These are phyloP conservation scores for Stagonosporopsis cucurbitacearum DNA, from an alignment of 2,329 filamentous ascomycete species.

Conservation along the genomic window DNA sequence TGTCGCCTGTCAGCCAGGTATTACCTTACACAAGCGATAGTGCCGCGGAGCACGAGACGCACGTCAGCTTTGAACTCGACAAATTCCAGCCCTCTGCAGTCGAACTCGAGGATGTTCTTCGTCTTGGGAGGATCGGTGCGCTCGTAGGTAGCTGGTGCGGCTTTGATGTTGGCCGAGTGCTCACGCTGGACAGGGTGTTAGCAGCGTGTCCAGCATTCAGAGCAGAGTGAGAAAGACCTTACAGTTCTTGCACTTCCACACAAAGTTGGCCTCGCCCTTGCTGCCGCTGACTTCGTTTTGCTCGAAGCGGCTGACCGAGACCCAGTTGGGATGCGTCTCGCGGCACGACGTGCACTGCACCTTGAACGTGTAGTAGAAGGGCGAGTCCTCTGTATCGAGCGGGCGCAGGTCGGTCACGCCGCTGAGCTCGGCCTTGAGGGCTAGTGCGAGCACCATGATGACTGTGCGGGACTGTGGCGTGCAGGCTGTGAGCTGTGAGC, in stretches of 20 bases:
- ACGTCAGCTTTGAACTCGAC: conserved; percentile 90
- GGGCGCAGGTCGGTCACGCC: conserved; percentile 88
- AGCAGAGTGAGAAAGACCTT: conserved; percentile 65
- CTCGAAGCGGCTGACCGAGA: conserved; percentile 89
- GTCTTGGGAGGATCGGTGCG: conserved; percentile 74
- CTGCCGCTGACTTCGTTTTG: conserved; percentile 90
- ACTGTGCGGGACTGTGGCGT: neutral
- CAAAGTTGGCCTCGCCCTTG: conserved; percentile 95
- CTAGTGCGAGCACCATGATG: conserved; percentile 47
- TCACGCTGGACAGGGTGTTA: conserved; percentile 65
- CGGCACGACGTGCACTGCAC: conserved; percentile 98
- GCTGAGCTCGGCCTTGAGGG: conserved; percentile 48
- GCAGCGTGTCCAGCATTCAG: conserved; percentile 10
- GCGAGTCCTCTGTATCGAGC: conserved; percentile 77
- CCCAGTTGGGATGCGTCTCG: conserved; percentile 84
- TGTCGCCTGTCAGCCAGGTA: conserved; percentile 46
- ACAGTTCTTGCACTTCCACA: conserved; percentile 99
- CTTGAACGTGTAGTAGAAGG: conserved; percentile 97
- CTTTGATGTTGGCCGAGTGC: conserved; percentile 83
- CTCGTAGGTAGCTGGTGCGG: conserved; percentile 73
- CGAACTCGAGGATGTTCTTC: conserved; percentile 85
- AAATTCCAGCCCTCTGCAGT: conserved; percentile 94
- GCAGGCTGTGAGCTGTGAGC: neutral
- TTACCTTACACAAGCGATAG: neutral
- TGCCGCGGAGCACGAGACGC: conserved; percentile 36